Conservation (phyloP, 176 grass and related monocot species). For the Phoenix dactylifera region DNA sequence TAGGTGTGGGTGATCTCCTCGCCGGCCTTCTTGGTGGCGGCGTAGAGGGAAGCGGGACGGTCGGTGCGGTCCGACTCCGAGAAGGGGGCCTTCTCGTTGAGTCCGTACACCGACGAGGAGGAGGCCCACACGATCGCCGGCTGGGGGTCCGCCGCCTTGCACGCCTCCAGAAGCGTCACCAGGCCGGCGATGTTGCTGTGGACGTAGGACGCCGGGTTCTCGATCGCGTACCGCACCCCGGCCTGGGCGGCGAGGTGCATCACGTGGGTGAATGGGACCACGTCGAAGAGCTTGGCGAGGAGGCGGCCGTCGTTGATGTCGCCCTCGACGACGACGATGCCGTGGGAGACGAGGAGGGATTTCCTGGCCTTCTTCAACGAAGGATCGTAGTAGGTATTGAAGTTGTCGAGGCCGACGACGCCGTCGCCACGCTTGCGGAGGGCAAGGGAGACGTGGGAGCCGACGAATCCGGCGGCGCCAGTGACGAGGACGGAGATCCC, state of each 20-base stretch:
- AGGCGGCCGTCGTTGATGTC: conserved; percentile 82
- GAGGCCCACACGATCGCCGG: conserved; percentile 84
- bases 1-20: conserved; percentile 92
- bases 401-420: no score
- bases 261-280: conserved; percentile 66
- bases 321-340: conserved; percentile 64
- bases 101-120: conserved; percentile 78
- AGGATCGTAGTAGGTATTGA: no score
- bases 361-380: no score
- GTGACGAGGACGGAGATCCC: no score
- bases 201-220: conserved; percentile 70
- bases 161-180: conserved; percentile 73
- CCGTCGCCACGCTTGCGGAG: no score
- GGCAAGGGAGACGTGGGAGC: no score
- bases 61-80: conserved; percentile 70
- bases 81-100: conserved; percentile 87
- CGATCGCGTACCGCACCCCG: conserved; percentile 83
- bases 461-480: no score
- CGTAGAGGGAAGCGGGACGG: conserved; percentile 72
- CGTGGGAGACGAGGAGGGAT: conserved; percentile 39
- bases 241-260: conserved; percentile 88
- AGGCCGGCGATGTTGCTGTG: conserved; percentile 83
- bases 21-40: conserved; percentile 92
- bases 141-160: conserved; percentile 74
- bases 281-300: conserved; percentile 69